Percentiles rank a stretch among this genome's conserved stretches.
Evolutionary conservation across 176 grass and related monocot species (phyloP).

Genomic region (Dendrocalamus sinicus): DNA sequence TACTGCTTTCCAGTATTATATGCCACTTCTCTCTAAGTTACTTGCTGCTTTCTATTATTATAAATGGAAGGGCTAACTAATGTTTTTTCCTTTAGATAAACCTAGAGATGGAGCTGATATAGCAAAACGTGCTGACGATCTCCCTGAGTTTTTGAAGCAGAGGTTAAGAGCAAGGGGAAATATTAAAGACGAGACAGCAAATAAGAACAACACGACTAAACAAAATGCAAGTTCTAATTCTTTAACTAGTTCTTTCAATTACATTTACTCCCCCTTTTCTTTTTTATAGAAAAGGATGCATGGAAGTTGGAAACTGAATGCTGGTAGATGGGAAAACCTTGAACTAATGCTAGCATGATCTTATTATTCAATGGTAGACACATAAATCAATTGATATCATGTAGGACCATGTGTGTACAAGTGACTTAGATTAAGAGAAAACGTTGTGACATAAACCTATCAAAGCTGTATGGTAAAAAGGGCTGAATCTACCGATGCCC

Average conservation of each 20-base stretch:
- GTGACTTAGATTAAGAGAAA: conserved; percentile 3
- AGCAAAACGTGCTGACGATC: conserved; percentile 57
- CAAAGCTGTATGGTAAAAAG: background rate
- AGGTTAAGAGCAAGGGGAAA: conserved; percentile 84
- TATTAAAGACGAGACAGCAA: conserved; percentile 68
- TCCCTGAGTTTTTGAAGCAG: conserved; percentile 88
- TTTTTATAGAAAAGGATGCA: conserved; percentile 9
- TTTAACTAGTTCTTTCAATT: conserved; percentile 9
- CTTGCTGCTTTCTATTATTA: conserved; percentile 33
- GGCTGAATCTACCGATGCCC: background rate
- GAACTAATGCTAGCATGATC: conserved; percentile 17
- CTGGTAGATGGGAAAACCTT: conserved; percentile 9
- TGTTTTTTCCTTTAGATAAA: conserved; percentile 51
- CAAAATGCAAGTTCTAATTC: conserved; percentile 62
- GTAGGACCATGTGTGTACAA: background rate
- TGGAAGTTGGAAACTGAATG: conserved; percentile 22
- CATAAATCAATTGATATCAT: conserved; percentile 32
- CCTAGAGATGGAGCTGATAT: conserved; percentile 53
- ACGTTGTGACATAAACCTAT: conserved; percentile 11
- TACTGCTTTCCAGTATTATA: conserved; percentile 41
- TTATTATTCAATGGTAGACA: conserved; percentile 27
- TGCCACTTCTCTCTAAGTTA: conserved; percentile 10
- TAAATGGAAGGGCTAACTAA: conserved; percentile 35
- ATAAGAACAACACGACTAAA: conserved; percentile 36
- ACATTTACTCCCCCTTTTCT: background rate